Evolutionary conservation across 2,329 filamentous ascomycete species (phyloP).

Genomic region (Penicillium fuscoglaucum): DNA sequence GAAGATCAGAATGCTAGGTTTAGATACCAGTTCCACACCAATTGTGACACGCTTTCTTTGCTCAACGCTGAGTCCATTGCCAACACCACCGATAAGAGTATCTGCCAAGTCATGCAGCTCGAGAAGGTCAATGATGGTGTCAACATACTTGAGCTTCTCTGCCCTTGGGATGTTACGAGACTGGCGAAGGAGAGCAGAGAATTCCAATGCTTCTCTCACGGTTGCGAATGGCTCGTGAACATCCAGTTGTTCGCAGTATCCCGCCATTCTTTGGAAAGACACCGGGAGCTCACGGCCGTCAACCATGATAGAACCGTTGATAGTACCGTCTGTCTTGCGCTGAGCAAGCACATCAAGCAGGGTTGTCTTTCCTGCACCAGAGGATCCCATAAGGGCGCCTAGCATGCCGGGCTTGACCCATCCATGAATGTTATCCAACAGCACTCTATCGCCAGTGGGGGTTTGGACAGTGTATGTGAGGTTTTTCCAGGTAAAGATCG

Average conservation of each 20-base stretch:
- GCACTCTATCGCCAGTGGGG: constrained; percentile 51
- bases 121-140: constrained; percentile 62
- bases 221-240: constrained; percentile 65
- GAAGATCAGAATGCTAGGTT: constrained; percentile 65
- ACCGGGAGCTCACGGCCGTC: constrained; percentile 59
- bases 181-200: constrained; percentile 64
- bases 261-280: constrained; percentile 64
- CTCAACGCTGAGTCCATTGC: constrained; percentile 56
- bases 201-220: constrained; percentile 63
- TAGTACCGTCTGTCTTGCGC: constrained; percentile 62
- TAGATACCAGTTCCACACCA: constrained; percentile 67
- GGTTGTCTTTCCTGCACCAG: constrained; percentile 73
- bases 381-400: constrained; percentile 74
- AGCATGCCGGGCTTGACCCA: constrained; percentile 75
- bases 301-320: constrained; percentile 63
- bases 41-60: constrained; percentile 68
- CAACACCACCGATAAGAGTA: constrained; percentile 53
- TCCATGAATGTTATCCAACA: constrained; percentile 68
- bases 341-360: constrained; percentile 72
- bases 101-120: constrained; percentile 63
- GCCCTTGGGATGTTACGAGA: constrained; percentile 49
- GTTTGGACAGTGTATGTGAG: constrained; percentile 69
- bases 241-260: constrained; percentile 68
- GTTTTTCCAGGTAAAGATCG: constrained; percentile 71
- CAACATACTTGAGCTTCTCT: constrained; percentile 63